These are phyloP conservation scores for Syzygium syzygioides DNA, from an alignment of 441 rosid species.

Conservation along the genomic window DNA sequence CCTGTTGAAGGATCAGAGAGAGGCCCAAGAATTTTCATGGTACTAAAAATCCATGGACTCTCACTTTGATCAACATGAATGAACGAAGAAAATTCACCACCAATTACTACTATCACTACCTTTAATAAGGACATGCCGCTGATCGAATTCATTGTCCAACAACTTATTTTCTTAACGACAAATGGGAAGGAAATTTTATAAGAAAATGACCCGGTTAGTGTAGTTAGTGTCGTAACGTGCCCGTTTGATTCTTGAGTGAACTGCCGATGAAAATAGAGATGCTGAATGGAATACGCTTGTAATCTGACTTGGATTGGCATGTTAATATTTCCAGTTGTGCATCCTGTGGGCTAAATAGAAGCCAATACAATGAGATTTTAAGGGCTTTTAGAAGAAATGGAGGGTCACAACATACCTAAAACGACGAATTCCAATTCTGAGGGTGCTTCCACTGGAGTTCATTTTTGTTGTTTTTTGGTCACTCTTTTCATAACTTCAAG, in stretches of 20 bases:
- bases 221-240: neutral
- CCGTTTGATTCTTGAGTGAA: neutral
- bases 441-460: too few relatives aligned
- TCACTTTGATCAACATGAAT: neutral
- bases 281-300: neutral
- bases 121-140: neutral
- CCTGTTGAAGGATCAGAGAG: neutral
- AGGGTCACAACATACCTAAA: neutral
- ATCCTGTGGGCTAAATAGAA: neutral
- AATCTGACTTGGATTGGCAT: neutral
- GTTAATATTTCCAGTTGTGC: neutral
- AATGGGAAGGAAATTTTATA: neutral
- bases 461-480: too few relatives aligned
- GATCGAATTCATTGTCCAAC: neutral
- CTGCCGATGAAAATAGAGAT: fast-evolving
- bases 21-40: neutral
- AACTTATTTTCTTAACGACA: neutral
- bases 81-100: neutral
- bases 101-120: neutral
- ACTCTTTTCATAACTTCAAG: too few relatives aligned
- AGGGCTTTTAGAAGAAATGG: neutral
- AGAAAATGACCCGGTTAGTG: neutral
- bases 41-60: neutral
- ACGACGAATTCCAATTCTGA: neutral
- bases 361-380: neutral